These are phyloP conservation scores for Ophiocordyceps camponoti-floridani DNA, from an alignment of 2,329 filamentous ascomycete species.

Conservation along the genomic window DNA sequence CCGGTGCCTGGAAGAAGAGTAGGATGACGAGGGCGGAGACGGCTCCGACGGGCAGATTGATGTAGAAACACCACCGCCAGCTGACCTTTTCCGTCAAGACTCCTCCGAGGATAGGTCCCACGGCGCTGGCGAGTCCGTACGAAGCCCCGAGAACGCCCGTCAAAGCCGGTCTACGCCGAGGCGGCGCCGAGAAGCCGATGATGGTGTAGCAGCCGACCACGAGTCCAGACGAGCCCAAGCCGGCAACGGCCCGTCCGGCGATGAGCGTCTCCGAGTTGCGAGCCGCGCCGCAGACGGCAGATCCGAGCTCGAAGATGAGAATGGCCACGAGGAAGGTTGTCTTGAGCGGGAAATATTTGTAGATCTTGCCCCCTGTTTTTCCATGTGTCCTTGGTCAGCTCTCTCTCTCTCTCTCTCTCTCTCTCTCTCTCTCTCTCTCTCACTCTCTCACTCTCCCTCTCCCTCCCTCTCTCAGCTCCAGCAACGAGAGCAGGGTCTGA, in stretches of 20 bases:
- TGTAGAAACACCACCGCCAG: background rate
- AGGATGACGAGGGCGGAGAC: background rate
- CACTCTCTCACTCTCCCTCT: too few species aligned
- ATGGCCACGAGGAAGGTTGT: background rate
- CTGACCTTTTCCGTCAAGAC: background rate
- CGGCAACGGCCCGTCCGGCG: background rate
- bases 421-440: too few species aligned
- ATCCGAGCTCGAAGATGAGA: background rate
- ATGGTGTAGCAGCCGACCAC: background rate
- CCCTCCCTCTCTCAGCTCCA: too few species aligned
- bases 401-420: too few species aligned
- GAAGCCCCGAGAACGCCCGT: background rate
- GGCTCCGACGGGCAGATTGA: background rate
- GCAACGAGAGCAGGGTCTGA: background rate
- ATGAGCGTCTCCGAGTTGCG: background rate
- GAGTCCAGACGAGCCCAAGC: background rate
- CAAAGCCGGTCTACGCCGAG: background rate
- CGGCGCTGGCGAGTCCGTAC: background rate
- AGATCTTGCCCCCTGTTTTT: conserved; percentile 2
- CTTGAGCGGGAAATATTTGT: background rate
- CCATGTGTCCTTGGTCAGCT: too few species aligned
- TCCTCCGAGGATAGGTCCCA: background rate
- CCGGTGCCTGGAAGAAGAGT: background rate
- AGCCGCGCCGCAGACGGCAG: background rate
- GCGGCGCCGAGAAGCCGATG: background rate